Evolutionary conservation across 2,329 filamentous ascomycete species (phyloP).

Genomic region (Epichloe uncinata): DNA sequence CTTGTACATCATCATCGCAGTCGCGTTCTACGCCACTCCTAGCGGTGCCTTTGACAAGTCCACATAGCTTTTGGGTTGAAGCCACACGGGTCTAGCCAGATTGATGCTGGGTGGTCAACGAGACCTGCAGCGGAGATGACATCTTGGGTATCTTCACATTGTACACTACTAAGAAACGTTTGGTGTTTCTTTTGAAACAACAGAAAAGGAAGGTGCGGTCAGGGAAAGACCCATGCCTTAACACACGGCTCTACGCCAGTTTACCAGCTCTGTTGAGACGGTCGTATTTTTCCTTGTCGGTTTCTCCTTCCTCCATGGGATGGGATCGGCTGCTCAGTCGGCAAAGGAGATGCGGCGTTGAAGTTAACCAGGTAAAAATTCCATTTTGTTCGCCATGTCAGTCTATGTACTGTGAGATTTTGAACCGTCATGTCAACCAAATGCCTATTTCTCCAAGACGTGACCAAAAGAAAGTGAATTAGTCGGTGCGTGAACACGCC

Average conservation of each 20-base stretch:
- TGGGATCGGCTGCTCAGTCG: background rate
- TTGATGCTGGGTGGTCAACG: background rate
- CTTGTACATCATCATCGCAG: constrained; percentile 46
- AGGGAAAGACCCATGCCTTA: too few relatives aligned
- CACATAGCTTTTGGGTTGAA: background rate
- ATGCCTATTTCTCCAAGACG: background rate
- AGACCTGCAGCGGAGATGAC: too few relatives aligned
- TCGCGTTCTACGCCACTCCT: constrained; percentile 46
- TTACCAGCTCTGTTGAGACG: background rate
- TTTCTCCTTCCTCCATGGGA: background rate
- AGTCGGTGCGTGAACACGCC: background rate
- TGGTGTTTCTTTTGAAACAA: background rate
- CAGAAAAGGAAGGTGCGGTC: background rate
- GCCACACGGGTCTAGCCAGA: background rate
- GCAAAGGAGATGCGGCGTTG: background rate
- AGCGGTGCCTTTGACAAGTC: constrained; percentile 30
- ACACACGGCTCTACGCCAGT: background rate
- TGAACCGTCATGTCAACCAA: background rate
- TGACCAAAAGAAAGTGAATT: background rate
- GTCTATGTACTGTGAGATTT: background rate
- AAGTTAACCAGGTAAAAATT: background rate
- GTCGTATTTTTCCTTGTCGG: background rate
- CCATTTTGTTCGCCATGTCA: background rate
- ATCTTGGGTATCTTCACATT: background rate
- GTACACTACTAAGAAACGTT: background rate